A percentile compares a stretch with the other conserved stretches of the same genome.
These are phyloP conservation scores for Prinsepia uniflora DNA, from an alignment of 306 rosid species.

Conservation along the genomic window DNA sequence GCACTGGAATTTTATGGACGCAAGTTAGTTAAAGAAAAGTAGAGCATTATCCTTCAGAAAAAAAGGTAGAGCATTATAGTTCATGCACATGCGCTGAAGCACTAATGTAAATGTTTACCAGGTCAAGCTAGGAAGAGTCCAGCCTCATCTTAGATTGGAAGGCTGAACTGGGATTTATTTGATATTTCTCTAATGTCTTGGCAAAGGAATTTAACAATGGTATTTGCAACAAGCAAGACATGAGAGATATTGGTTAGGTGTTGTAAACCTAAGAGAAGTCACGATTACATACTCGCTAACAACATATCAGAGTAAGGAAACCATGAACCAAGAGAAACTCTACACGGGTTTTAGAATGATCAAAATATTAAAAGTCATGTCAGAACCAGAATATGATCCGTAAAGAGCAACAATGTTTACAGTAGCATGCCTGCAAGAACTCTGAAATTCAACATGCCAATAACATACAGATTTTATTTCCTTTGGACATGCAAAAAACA, in stretches of 20 bases:
- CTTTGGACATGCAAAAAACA: background rate
- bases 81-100: background rate
- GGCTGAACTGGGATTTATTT: background rate
- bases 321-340: background rate
- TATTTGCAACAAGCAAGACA: background rate
- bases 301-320: background rate
- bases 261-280: background rate
- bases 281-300: background rate
- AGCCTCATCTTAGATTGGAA: background rate
- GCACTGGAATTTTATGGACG: constrained; percentile 47
- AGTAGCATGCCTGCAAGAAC: background rate
- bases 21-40: constrained; percentile 2
- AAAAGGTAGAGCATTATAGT: background rate
- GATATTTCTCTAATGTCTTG: background rate
- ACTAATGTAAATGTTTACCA: background rate
- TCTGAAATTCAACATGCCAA: constrained; percentile 4
- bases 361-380: background rate
- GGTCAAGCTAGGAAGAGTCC: background rate
- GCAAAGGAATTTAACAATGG: background rate
- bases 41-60: no score
- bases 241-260: background rate
- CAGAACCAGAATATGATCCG: background rate
- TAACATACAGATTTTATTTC: background rate
- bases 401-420: background rate
- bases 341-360: background rate